Base-by-base conservation (phyloP, 2,329 filamentous ascomycete species). In the Coleophoma cylindrospora region DNA sequence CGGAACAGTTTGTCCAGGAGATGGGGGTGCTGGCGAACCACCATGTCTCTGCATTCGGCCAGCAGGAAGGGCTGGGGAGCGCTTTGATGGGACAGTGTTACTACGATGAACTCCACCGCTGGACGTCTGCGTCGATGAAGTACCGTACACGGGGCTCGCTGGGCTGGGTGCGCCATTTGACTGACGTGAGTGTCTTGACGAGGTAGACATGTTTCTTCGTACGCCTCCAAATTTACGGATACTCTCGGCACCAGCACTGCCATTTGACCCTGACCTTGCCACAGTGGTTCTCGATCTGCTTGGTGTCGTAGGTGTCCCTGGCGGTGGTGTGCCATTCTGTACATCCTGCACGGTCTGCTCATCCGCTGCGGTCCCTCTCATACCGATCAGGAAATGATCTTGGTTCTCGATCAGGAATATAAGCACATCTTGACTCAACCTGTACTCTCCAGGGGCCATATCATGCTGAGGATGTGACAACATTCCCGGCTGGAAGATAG, bases 331-430 rank as follows among this genome's bases (percentile, higher is more conserved):
- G 3, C 86, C 86, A 63, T 91, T 84, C 56, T 83, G 76, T 40
- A 86, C 78, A 59, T 81, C 78, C 59, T 80, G 74, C 58, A 79
- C 78, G 1, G 81, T 85, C 64, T 79, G 48, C 64, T 95, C 89
- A 64, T 96, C 91, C n/a, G 91, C 89, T n/a, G 84, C 91, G n/a
- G 91, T 96, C 41, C 94, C 94, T 65, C 91, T 89, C 94, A 99
- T 99, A 49, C 94, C 94, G 57, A 99, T 95, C 57, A 99, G 74
- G 75, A 99, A 99, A 68, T 96, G 89, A 64, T 99, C 94, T 67
- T 99, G 94, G 62, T 99, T 96, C 65, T 97, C 91, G 58, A 99
- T 99, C 59, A 99, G 73, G 68, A 99, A 99, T 46, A 99, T 96
- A 56, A 99, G 79, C 17, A 99, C 92, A 62, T 94, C 92, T 75